Base-by-base conservation (phyloP, 768 basidiomycete genomes). In the Fomitopsis pulvina region DNA sequence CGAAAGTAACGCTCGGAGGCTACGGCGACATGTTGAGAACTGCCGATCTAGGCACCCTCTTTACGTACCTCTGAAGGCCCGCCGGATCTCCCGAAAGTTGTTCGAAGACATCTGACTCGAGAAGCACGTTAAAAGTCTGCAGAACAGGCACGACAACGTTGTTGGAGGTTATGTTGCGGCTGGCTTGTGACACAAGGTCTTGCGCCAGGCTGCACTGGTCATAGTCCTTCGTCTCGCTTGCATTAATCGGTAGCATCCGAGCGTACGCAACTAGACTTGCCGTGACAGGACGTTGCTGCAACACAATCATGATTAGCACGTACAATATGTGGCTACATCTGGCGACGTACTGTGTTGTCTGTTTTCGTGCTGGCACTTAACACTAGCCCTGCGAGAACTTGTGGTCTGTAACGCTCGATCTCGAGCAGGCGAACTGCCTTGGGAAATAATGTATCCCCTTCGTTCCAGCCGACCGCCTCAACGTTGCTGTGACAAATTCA, bases 341-440 rank as follows among this genome's bases (percentile, higher is more conserved):
- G n/a, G 8, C 41, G 3, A 68, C 87, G 68, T 61, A 95, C 94
- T 4, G 84, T 90, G 60, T 85, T 87, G 52, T 88, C 83, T 8
- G 91, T 91, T 66, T 81, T 86, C 63, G 87, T 89, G 29, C 85
- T 87, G 30, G 92, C 71, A 60, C 89, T 93, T 48, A 88, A 71
- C 11, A 93, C 74, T 6, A 95, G 62, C 11, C 92, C 92, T 9
- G 71, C 69, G 39, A 95, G 71, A 44, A 95, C 61, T 24, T 72
- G 62, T 47, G 67, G 66, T 37, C 88, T 77, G 64, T 87, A 93
- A 42, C 72, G 69, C 29, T 69, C 64, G 45, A 90, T 71, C 47
- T 78, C 75, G 29, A 92, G 72, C 21, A 91, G 68, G 43, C 69
- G 78, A 43, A 88, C 79, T 6, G 79, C 84, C 56, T 71, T 79